A percentile compares a stretch with the other conserved stretches of the same genome.
Conservation (phyloP, 495 filamentous ascomycete genomes). For the Thermothielavioides terrestris region DNA sequence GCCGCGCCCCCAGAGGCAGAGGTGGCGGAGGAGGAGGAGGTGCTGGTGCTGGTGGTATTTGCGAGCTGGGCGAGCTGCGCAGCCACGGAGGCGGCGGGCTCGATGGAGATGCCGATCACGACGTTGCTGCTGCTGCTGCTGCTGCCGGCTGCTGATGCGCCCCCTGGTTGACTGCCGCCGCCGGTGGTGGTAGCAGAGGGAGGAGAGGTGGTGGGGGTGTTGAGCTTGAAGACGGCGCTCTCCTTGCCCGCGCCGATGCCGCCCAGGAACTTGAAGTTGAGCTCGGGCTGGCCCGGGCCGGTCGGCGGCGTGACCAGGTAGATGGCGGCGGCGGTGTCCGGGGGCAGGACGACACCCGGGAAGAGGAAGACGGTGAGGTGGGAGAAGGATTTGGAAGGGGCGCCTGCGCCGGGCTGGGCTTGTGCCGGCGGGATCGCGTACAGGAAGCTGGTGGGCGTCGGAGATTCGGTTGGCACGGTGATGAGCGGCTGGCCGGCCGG, state of each 20-base stretch:
- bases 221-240: conserved; percentile 74
- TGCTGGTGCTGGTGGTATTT: conserved; percentile 18
- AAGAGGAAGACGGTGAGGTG: conserved; percentile 88
- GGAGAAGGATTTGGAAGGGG: conserved; percentile 48
- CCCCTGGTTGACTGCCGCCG: not conserved
- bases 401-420: not conserved
- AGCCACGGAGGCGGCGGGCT: conserved; percentile 62
- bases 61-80: conserved; percentile 55
- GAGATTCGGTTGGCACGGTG: conserved; percentile 33
- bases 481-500: conserved; percentile 44
- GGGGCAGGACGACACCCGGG: conserved; percentile 65
- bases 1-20: not conserved
- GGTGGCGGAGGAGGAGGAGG: too few relatives aligned
- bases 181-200: not conserved
- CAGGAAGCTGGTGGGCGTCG: conserved; percentile 31
- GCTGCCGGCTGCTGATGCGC: not conserved
- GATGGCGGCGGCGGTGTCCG: conserved; percentile 73
- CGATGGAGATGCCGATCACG: conserved; percentile 75
- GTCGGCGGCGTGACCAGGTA: conserved; percentile 55
- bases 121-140: conserved; percentile 21
- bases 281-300: conserved; percentile 10
- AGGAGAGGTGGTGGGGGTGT: conserved; percentile 19
- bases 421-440: conserved; percentile 34
- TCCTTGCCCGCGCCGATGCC: conserved; percentile 83
- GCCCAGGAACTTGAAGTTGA: conserved; percentile 72